Conservation (phyloP, 345 rosid species). For the Citrus maxima region DNA sequence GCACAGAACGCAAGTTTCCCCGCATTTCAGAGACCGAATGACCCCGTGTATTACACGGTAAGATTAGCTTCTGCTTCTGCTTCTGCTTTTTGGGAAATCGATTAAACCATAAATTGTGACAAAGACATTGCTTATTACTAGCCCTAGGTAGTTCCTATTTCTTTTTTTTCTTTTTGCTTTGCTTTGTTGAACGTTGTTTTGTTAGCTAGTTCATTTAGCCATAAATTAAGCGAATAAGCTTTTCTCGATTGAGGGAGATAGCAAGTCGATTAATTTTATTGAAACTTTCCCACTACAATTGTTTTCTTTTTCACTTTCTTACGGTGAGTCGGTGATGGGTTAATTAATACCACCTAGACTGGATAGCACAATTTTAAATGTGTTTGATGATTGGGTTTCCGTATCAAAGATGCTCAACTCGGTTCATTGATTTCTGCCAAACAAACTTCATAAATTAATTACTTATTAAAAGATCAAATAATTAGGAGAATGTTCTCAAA, state of each 20-base stretch:
- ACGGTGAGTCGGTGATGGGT: background rate
- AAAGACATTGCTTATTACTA: background rate
- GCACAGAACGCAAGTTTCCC: background rate
- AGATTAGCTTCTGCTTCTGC: constrained; percentile 2
- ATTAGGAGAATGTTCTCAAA: background rate
- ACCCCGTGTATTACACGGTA: background rate
- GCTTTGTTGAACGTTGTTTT: constrained; percentile 6
- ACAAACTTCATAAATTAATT: background rate
- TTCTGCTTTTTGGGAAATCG: background rate
- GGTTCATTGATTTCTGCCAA: background rate
- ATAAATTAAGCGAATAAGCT: background rate
- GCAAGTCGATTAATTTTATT: background rate
- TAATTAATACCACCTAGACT: background rate
- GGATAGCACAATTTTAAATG: constrained; percentile 1
- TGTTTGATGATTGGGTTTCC: background rate
- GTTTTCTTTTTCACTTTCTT: background rate
- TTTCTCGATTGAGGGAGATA: background rate
- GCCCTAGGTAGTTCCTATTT: background rate
- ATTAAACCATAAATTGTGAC: background rate
- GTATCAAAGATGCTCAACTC: background rate
- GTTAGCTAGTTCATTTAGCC: background rate
- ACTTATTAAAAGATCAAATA: background rate
- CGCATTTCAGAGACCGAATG: background rate
- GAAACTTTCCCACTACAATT: background rate
- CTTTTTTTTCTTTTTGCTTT: too few species aligned